phyloP scores from a whole-genome alignment of 306 rosid genomes.

The Medicago lupulina region DNA sequence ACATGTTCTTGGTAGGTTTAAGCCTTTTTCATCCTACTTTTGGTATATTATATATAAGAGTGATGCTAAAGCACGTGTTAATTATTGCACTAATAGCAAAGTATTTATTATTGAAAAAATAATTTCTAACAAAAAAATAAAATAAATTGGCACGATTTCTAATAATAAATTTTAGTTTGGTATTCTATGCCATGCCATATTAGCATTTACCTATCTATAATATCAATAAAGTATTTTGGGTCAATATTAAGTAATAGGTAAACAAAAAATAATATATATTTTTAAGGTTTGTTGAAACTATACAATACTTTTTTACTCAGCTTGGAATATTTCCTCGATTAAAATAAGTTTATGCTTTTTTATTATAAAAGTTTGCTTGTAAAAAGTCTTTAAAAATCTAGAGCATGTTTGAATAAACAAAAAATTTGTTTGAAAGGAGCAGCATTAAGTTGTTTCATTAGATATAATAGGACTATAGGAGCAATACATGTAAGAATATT shows the following conservation, averaged over 20 bases:
- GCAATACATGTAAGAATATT: too few species aligned
- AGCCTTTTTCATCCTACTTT: background rate
- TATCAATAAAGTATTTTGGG: background rate
- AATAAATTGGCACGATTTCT: too few species aligned
- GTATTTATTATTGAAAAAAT: too few species aligned
- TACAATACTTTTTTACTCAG: background rate
- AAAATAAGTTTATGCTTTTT: background rate
- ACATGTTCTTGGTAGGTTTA: conserved; percentile 2
- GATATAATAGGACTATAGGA: too few species aligned
- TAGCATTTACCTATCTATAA: background rate
- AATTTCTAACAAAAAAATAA: too few species aligned
- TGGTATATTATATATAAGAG: background rate
- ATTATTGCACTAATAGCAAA: too few species aligned
- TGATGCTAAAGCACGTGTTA: too few species aligned
- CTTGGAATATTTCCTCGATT: background rate
- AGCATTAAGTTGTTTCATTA: too few species aligned
- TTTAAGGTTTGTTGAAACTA: background rate
- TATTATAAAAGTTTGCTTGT: background rate
- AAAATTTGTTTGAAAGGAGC: too few species aligned
- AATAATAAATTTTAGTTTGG: too few species aligned
- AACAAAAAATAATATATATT: background rate
- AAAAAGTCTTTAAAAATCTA: background rate
- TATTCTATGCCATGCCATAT: too few species aligned
- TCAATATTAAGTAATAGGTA: background rate
- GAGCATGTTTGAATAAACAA: background rate